These are phyloP conservation scores for Neoscytalidium dimidiatum DNA, from an alignment of 2,329 filamentous ascomycete genomes.

Conservation along the genomic window DNA sequence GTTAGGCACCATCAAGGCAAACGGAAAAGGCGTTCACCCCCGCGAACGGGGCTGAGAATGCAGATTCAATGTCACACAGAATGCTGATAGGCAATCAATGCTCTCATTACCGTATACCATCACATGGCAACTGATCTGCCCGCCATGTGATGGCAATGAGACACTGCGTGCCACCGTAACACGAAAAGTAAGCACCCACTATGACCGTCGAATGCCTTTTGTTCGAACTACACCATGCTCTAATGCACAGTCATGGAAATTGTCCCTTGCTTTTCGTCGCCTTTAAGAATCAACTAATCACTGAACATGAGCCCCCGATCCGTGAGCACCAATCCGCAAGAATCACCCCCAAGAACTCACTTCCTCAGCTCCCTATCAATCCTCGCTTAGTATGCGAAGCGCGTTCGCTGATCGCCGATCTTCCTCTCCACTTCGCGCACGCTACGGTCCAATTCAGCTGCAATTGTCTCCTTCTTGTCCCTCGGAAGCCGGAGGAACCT, in stretches of 20 bases:
- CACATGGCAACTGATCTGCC: not conserved
- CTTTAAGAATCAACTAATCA: not conserved
- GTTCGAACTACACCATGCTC: not conserved
- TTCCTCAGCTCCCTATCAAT: not conserved
- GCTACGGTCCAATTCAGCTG: conserved; percentile 85
- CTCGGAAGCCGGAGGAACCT: conserved; percentile 79
- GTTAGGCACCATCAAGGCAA: not conserved
- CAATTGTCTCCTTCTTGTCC: conserved; percentile 95
- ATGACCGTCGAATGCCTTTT: not conserved
- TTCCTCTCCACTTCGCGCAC: conserved; percentile 94
- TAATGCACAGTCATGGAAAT: not conserved
- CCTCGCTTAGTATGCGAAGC: conserved; percentile 22
- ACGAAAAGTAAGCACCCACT: not conserved
- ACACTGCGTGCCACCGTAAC: not conserved
- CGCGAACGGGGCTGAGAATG: not conserved
- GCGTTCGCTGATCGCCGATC: conserved; percentile 55
- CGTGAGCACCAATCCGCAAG: not conserved
- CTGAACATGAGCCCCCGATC: conserved; percentile 5
- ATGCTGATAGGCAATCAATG: not conserved
- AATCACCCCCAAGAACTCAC: not conserved
- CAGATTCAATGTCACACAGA: not conserved
- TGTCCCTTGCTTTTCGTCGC: conserved; percentile 5
- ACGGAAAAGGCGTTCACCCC: not conserved
- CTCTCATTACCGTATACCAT: not conserved
- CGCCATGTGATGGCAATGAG: not conserved